Conservation (phyloP, 495 filamentous ascomycete species). For the Eremomyces bilateralis region DNA sequence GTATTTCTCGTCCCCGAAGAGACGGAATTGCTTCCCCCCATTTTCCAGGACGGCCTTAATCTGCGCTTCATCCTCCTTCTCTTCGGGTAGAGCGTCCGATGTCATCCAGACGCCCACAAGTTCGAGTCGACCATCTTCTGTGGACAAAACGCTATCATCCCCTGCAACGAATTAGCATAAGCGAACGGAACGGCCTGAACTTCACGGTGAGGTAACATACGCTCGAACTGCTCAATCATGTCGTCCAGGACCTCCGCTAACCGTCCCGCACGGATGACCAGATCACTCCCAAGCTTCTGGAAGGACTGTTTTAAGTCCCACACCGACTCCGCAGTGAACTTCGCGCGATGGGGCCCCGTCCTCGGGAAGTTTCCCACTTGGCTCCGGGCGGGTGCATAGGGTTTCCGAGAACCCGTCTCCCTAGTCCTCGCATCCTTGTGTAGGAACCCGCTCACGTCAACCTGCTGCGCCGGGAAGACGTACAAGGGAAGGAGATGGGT, state of each 20-base stretch:
- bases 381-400: slow-evolving; percentile 37
- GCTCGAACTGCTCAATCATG: slow-evolving; percentile 26
- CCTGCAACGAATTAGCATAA: too few relatives aligned
- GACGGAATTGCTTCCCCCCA: slow-evolving; percentile 30
- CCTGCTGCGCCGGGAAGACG: slow-evolving; percentile 38
- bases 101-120: slow-evolving; percentile 41
- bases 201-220: not conserved
- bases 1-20: slow-evolving; percentile 51
- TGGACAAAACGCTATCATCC: too few relatives aligned
- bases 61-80: slow-evolving; percentile 34
- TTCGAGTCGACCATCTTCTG: not conserved
- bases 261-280: slow-evolving; percentile 40
- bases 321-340: slow-evolving; percentile 42
- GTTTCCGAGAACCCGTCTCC: slow-evolving; percentile 14
- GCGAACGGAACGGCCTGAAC: too few relatives aligned
- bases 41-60: slow-evolving; percentile 26
- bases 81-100: slow-evolving; percentile 39
- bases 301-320: slow-evolving; percentile 42
- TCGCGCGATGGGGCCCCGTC: slow-evolving; percentile 43
- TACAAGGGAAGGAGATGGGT: slow-evolving; percentile 47
- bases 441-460: slow-evolving; percentile 51
- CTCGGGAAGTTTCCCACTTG: slow-evolving; percentile 37
- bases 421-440: slow-evolving; percentile 8
- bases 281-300: slow-evolving; percentile 29
- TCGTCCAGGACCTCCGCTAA: slow-evolving; percentile 28